Conservation (phyloP, 164 flowering plant species). For the Nymphaea colorata region DNA sequence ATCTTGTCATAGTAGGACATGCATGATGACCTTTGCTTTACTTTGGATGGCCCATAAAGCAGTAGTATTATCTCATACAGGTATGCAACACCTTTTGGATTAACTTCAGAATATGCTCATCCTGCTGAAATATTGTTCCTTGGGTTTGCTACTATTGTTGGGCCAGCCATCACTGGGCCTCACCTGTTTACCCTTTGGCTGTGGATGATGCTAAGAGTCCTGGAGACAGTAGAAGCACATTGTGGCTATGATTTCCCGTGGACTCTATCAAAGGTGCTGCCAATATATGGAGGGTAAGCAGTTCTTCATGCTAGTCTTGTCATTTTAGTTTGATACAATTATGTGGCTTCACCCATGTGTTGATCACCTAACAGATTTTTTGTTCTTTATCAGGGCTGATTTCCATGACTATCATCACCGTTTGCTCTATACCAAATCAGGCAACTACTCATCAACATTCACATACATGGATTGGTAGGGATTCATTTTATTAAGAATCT, state of each 20-base stretch:
- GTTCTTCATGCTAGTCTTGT: not conserved
- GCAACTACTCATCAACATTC: constrained; percentile 95
- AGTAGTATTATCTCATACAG: constrained; percentile 7
- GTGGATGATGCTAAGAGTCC: constrained; percentile 90
- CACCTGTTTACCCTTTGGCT: constrained; percentile 90
- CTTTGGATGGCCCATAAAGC: not conserved
- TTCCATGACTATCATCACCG: constrained; percentile 99
- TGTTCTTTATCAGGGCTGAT: constrained; percentile 51
- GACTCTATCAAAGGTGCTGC: constrained; percentile 84
- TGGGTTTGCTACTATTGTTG: constrained; percentile 95
- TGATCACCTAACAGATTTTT: too few species aligned
- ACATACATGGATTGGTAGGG: constrained; percentile 93
- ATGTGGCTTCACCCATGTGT: not conserved
- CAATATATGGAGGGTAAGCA: constrained; percentile 90
- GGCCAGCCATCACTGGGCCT: constrained; percentile 98
- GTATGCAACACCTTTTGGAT: constrained; percentile 96
- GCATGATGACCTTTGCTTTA: not conserved
- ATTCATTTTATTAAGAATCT: not conserved
- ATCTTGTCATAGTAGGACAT: too few species aligned
- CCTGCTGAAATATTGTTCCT: constrained; percentile 97
- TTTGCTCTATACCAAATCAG: constrained; percentile 87
- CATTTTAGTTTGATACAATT: not conserved
- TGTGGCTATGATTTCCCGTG: constrained; percentile 99
- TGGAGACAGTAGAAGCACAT: constrained; percentile 98
- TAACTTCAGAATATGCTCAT: constrained; percentile 99